Evolutionary conservation across 2,329 filamentous ascomycete species (phyloP).

Genomic region (Tolypocladium paradoxum): DNA sequence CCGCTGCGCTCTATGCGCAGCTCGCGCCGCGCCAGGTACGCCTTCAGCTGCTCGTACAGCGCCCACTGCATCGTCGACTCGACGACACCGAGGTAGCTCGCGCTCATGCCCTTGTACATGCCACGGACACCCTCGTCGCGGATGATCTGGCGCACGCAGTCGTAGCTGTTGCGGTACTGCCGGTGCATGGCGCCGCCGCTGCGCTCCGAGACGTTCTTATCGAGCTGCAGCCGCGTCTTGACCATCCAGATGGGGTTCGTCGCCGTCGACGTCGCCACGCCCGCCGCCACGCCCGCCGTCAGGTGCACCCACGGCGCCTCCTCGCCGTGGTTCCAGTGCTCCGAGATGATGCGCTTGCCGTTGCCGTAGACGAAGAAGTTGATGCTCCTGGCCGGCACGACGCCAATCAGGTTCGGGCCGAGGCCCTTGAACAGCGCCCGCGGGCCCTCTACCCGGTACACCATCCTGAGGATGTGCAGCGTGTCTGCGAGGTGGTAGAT

Average conservation of each 20-base stretch:
- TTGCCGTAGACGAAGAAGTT: conserved; percentile 94
- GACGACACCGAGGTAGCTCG: conserved; percentile 81
- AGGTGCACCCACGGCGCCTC: conserved; percentile 71
- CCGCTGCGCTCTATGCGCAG: conserved; percentile 45
- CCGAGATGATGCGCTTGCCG: conserved; percentile 70
- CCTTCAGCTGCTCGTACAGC: conserved; percentile 87
- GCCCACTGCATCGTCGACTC: conserved; percentile 92
- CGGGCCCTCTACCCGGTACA: conserved; percentile 73
- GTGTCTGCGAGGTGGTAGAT: conserved; percentile 75
- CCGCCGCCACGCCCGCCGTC: conserved; percentile 63
- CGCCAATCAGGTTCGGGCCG: conserved; percentile 79
- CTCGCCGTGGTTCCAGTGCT: conserved; percentile 59
- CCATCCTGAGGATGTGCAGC: conserved; percentile 70
- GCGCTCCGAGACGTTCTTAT: conserved; percentile 66
- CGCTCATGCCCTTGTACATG: conserved; percentile 82
- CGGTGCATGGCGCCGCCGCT: conserved; percentile 43
- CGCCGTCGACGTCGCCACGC: conserved; percentile 76
- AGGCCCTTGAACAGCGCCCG: conserved; percentile 88
- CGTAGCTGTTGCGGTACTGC: conserved; percentile 76
- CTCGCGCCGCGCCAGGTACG: conserved; percentile 55
- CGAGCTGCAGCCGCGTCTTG: conserved; percentile 85
- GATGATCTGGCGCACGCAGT: conserved; percentile 76
- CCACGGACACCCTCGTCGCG: conserved; percentile 70
- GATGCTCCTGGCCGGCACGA: conserved; percentile 81
- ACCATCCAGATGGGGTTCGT: conserved; percentile 97